Base-by-base conservation (phyloP, 495 filamentous ascomycete species). In the Daldinia concentrica region DNA sequence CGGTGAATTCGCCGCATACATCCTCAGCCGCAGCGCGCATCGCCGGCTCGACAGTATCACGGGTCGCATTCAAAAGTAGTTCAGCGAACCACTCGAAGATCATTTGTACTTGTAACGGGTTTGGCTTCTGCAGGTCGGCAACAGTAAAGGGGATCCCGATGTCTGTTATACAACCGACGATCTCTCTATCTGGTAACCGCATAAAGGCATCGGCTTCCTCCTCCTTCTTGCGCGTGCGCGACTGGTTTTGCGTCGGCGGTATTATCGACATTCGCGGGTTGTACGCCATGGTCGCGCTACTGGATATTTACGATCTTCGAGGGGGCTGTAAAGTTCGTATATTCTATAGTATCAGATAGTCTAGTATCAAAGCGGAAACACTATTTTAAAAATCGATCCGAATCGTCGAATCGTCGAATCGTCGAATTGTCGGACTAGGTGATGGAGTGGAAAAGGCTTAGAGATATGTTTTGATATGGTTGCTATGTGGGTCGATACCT, bases 31-130 rank as follows among this genome's bases (percentile, higher is more conserved):
- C 94, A 5, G 93, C 94, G 76, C 88, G 90, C 92, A 98, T 97
- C 1, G 94, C 93, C 24, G 95, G 96, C 72, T 98, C 94, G 56
- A 99, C 91, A 3, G 93, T 93, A 58, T 95, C 92, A 56, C 91
- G 89, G 19, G 93, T 97, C 51, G 90, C 88, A 79, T 97, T 97
- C 86, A 98, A 93, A 24, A 98, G 86, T 11, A 97, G 82, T 75
- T 97, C 94, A 51, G 92, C 94, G 75, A 98, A 96, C 92, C 93
- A 96, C 86, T 99, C 95, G 67, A 97, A 94, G 36, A 99, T 92
- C 86, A 93, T 91, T 80, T 98, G 96, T 54, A 97, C 94, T 72
- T 96, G 93, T 62, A 93, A 88, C 11, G 96, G 90, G 72, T 97
- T 95, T 4, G 95, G 95, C 76, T 97, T 98, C 67, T 93, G 88